Evolutionary conservation across 2,329 filamentous ascomycete species (phyloP), one percentile per base, ranked within the genome.

Genomic region (Calonectria montana): DNA sequence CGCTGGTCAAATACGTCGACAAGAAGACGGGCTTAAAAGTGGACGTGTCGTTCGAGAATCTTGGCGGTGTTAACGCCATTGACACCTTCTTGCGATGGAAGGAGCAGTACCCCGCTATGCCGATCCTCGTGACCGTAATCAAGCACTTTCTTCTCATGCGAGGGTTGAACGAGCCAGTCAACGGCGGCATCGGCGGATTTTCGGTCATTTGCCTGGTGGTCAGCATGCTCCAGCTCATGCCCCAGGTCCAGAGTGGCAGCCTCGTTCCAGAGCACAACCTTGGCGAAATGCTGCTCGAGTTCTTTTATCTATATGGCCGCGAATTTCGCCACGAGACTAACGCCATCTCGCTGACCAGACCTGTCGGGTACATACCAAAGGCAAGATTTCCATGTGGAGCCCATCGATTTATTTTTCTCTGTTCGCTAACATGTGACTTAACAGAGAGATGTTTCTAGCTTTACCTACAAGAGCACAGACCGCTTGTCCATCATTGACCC

Each of bases 141-240:
- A 99, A 99, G 85, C 97, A 99, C 76, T 96, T 97, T 71, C 86
- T 99, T 29, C 88, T 94, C 43, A 97, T 99, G 91, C 91, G 95
- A 73, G 94, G 93, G 1, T 87, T 98, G 65, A 98, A 98, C 77
- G 97, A 99, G 82, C 96, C 97, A 4, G 93, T 94, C 47, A 94
- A 92, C 72, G 97, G 97, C 68, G 97, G 97, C 3, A 91, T 99
- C 65, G 97, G 97, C 66, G 97, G 97, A 3, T 98, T 98, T 81
- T 94, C 95, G 1, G 93, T 97, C 74, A 98, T 96, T 68, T 99
- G 97, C 85, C 88, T 99, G 73, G 94, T 98, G 7, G 94, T 97
- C 70, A 97, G 94, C 86, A 91, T 98, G 83, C 85, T 98, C 57
- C 94, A 98, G 81, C 87, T 94, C 75, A 91, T 95, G 86, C 94